A percentile compares a stretch with the other conserved stretches of the same genome.
Evolutionary conservation across 2,329 filamentous ascomycete species (phyloP).

Genomic region (Xylaria sp.): DNA sequence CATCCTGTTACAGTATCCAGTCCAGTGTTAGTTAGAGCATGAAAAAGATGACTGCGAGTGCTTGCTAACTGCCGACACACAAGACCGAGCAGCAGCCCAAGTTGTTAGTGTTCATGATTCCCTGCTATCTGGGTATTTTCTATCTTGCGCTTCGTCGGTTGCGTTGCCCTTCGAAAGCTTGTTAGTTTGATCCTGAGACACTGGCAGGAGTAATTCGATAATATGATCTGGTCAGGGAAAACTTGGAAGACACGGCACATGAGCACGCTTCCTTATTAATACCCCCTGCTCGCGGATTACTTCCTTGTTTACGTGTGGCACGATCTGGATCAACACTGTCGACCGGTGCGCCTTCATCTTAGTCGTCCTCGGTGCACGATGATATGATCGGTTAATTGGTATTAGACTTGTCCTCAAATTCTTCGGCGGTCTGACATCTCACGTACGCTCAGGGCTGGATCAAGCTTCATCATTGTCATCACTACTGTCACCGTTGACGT

Average conservation of each 20-base stretch:
- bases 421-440: constrained; percentile 14
- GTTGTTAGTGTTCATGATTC: constrained; percentile 10
- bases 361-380: constrained; percentile 30
- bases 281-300: constrained; percentile 27
- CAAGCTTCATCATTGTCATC: constrained; percentile 5
- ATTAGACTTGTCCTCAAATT: constrained; percentile 32
- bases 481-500: not conserved
- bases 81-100: constrained; percentile 7
- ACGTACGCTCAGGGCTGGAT: constrained; percentile 2
- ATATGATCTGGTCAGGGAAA: constrained; percentile 23
- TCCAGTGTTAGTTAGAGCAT: constrained; percentile 11
- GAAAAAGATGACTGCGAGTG: not conserved
- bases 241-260: constrained; percentile 21
- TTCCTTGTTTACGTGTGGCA: constrained; percentile 36
- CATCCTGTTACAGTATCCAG: constrained; percentile 17
- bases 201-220: constrained; percentile 22
- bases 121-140: not conserved
- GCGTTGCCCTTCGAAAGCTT: not conserved
- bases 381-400: constrained; percentile 38
- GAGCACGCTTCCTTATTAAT: constrained; percentile 25
- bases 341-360: constrained; percentile 35
- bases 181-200: constrained; percentile 31
- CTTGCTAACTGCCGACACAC: not conserved
- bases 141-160: constrained; percentile 12
- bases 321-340: constrained; percentile 38